Evolutionary conservation across 176 grass and related monocot genomes (phyloP).

Genomic region (Saccharum officinarum): DNA sequence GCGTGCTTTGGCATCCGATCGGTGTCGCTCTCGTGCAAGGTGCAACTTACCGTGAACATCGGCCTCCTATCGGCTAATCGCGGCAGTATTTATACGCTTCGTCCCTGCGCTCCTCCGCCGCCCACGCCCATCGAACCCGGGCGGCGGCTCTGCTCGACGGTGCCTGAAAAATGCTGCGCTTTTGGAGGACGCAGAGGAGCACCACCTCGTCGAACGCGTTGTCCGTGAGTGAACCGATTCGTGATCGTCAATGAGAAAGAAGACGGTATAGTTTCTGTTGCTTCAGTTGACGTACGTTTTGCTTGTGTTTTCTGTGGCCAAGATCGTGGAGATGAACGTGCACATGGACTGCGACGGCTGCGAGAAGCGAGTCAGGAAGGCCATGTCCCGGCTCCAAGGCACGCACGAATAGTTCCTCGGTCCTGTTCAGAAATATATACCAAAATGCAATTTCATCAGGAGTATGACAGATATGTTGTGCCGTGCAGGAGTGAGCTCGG

Average conservation of each 20-base stretch:
- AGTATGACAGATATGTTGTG: background rate
- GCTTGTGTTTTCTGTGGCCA: background rate
- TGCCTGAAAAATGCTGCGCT: constrained; percentile 42
- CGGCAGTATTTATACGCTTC: constrained; percentile 33
- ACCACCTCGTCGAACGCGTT: constrained; percentile 44
- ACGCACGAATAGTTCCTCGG: too few species aligned
- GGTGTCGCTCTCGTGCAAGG: background rate
- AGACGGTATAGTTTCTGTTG: background rate
- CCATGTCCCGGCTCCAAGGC: constrained; percentile 72
- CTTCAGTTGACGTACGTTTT: background rate
- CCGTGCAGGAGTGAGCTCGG: constrained; percentile 54
- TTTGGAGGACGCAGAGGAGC: constrained; percentile 48
- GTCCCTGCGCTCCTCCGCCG: background rate
- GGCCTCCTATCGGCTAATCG: background rate
- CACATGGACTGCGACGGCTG: constrained; percentile 97
- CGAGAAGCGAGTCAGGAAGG: constrained; percentile 63
- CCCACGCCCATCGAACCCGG: background rate
- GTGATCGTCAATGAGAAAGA: background rate
- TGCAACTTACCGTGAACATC: background rate
- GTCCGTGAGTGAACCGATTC: constrained; percentile 58
- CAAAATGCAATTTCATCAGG: too few species aligned
- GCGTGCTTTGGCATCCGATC: background rate
- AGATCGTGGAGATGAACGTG: constrained; percentile 87
- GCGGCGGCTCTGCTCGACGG: background rate
- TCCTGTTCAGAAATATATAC: too few species aligned